A percentile compares a stretch with the other conserved stretches of the same genome.
Evolutionary conservation across 2,329 filamentous ascomycete genomes (phyloP).

Genomic region (Paraphaeosphaeria sporulosa): DNA sequence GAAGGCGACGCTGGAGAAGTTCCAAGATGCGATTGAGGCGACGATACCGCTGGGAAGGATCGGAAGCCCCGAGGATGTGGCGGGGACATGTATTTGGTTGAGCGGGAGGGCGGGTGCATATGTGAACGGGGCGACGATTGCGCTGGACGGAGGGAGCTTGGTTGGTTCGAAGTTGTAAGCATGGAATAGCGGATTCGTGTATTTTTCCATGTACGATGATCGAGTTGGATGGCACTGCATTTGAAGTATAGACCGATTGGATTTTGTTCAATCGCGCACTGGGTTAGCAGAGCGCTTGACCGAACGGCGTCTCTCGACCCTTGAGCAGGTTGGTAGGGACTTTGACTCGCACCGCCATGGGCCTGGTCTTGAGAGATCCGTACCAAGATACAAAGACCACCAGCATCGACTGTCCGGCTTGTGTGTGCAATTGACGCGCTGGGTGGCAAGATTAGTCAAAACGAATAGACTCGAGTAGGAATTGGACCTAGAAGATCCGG

Average conservation of each 20-base stretch:
- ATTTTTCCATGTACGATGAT: too few species aligned
- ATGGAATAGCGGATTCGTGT: not conserved
- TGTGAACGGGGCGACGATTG: conserved; percentile 54
- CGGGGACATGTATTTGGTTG: conserved; percentile 75
- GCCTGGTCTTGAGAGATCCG: too few species aligned
- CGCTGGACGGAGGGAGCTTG: conserved; percentile 51
- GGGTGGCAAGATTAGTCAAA: not conserved
- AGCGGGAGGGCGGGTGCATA: conserved; percentile 68
- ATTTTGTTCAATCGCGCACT: too few species aligned
- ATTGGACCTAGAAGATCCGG: too few species aligned
- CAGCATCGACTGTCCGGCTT: not conserved
- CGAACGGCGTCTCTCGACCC: too few species aligned
- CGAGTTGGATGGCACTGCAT: too few species aligned
- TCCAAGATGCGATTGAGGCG: conserved; percentile 62
- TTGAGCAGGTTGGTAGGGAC: too few species aligned
- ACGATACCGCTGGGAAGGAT: conserved; percentile 73
- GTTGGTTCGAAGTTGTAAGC: conserved; percentile 47
- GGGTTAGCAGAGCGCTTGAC: too few species aligned
- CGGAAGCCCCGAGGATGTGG: conserved; percentile 72
- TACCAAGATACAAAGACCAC: not conserved
- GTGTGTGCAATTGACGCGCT: not conserved
- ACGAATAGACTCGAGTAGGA: not conserved
- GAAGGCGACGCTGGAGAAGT: conserved; percentile 71
- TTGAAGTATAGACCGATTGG: too few species aligned
- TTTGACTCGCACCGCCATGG: too few species aligned